phyloP scores from a whole-genome alignment of 148 eudicot genomes.

The Camellia sinensis region DNA sequence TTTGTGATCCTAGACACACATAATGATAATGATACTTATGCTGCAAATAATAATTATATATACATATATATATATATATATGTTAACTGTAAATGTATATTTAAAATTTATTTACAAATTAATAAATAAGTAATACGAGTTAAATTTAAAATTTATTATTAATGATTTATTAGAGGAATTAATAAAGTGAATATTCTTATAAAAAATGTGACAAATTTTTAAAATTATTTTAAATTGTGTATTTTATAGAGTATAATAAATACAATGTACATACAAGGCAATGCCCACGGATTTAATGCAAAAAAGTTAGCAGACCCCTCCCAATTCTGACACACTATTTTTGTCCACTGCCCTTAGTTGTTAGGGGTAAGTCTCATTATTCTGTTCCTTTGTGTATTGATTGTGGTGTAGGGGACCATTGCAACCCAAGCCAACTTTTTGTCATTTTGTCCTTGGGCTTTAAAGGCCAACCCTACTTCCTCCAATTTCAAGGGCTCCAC shows the following conservation, averaged over 20 bases:
- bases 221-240: too few relatives aligned
- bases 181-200: not conserved
- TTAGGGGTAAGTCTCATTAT: not conserved
- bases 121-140: too few relatives aligned
- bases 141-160: too few relatives aligned
- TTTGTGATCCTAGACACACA: constrained; percentile 6
- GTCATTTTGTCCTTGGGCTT: not conserved
- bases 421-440: not conserved
- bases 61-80: too few relatives aligned
- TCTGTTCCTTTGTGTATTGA: constrained; percentile 1
- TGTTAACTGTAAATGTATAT: too few relatives aligned
- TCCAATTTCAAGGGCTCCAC: too few relatives aligned
- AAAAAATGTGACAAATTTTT: too few relatives aligned
- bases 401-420: not conserved
- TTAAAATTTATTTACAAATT: too few relatives aligned
- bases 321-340: constrained; percentile 9
- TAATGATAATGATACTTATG: not conserved
- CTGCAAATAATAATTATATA: not conserved
- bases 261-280: not conserved
- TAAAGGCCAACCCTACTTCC: too few relatives aligned
- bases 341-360: constrained; percentile 6
- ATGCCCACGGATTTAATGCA: constrained; percentile 31
- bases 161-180: too few relatives aligned
- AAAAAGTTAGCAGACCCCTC: not conserved
- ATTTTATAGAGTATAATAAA: too few relatives aligned